Conservation (phyloP, 225 moss, liverwort and hornwort species). For the Takakia lepidozioides region DNA sequence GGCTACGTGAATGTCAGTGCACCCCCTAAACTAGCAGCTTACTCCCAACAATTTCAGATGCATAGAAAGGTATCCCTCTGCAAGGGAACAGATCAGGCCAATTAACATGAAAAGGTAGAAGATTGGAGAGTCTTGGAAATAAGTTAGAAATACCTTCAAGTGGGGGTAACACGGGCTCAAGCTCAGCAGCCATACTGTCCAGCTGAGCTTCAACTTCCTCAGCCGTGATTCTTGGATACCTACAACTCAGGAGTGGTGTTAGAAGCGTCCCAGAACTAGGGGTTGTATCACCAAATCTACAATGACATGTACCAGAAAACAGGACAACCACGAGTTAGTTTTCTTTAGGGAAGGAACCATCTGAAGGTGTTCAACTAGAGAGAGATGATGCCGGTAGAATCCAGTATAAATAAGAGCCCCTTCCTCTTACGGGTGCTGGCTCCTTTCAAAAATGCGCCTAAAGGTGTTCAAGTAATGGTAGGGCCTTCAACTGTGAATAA, state of each 20-base stretch:
- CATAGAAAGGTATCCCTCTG: background rate
- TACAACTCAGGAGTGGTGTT: too few species aligned
- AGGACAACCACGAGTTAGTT: background rate
- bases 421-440: too few species aligned
- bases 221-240: constrained; percentile 48
- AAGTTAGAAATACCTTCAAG: constrained; percentile 19
- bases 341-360: background rate
- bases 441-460: too few species aligned
- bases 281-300: background rate
- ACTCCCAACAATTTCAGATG: too few species aligned
- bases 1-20: background rate
- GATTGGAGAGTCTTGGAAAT: background rate
- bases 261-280: too few species aligned
- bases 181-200: constrained; percentile 40
- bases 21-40: too few species aligned
- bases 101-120: background rate
- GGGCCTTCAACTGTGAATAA: too few species aligned
- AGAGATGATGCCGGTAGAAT: too few species aligned
- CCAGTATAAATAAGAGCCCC: too few species aligned
- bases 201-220: constrained; percentile 53
- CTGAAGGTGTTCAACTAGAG: background rate
- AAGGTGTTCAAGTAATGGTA: too few species aligned
- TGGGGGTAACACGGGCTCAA: constrained; percentile 32
- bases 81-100: too few species aligned
- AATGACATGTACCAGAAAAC: background rate